Base-by-base conservation (phyloP, 1,139 yeast species). In the Spencermartinsiella ligniputridi region DNA sequence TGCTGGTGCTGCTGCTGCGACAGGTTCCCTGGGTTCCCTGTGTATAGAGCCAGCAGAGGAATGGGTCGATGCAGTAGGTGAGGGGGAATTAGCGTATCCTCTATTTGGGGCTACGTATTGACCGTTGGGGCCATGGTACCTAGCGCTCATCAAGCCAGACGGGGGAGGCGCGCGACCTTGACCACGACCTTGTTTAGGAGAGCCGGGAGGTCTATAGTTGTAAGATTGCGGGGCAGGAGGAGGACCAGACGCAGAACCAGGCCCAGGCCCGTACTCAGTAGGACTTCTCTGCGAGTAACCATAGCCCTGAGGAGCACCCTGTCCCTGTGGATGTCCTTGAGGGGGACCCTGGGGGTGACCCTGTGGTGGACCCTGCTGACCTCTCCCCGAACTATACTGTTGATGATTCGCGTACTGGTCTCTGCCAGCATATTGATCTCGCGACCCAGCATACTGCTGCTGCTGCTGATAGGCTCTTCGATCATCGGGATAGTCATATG, bases 71-170 rank as follows among this genome's bases (percentile, higher is more conserved):
- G 12, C 15, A n/a, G 32, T 27, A n/a, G 32, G 32, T 5, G 32
- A 27, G 4, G 32, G 32, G 15, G 32, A 27, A 6, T n/a, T 15
- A 37, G 32, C n/a, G 17, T 37, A 25, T 5, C 17, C 17, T 17
- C 40, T 8, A 18, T 15, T 25, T 25, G 25, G 40, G 6, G 42
- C 32, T 8, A 35, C 46, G n/a, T 22, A 30, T 12, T 32, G 42
- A n/a, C 39, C 43, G 37, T 40, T 38, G 16, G 40, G 17, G 11
- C 35, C 33, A 12, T 42, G 39, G 39, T 17, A 29, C 13, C 34
- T 37, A 19, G 21, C 38, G 35, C 16, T 27, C 37, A 19, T 38
- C 18, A 30, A 37, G n/a, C 36, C 33, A 19, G 41, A 5, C 34
- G 44, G 18, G 15, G 39, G 39, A 35, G 37, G 43, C 17, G 34